These are phyloP conservation scores for Camelina laxa DNA, from an alignment of 345 rosid genomes.

Conservation along the genomic window DNA sequence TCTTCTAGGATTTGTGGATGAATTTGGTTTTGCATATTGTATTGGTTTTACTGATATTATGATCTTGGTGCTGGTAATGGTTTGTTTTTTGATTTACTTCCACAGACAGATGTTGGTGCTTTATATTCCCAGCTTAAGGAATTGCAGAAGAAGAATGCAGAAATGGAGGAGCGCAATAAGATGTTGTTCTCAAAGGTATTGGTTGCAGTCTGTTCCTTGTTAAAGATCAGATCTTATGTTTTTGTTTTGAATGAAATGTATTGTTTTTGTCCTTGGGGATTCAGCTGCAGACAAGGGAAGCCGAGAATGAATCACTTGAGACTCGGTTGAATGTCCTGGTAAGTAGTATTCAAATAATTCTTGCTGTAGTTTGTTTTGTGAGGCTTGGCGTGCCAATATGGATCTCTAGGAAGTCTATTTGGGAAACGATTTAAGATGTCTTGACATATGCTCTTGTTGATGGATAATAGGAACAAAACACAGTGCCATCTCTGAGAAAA, in stretches of 20 bases:
- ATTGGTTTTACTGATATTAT: slow-evolving; percentile 5
- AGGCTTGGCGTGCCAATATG: background rate
- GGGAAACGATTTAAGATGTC: background rate
- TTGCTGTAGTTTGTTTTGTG: slow-evolving; percentile 5
- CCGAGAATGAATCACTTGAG: slow-evolving; percentile 58
- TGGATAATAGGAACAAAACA: slow-evolving; percentile 69
- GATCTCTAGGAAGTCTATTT: background rate
- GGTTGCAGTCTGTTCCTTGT: background rate
- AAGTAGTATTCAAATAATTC: slow-evolving; percentile 10
- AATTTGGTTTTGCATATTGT: background rate
- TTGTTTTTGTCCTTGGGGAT: slow-evolving; percentile 26
- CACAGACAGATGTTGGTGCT: slow-evolving; percentile 86
- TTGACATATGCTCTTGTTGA: slow-evolving; percentile 25
- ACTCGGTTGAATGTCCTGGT: slow-evolving; percentile 75
- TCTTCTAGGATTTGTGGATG: too few species aligned
- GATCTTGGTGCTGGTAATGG: slow-evolving; percentile 27
- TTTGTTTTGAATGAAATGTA: slow-evolving; percentile 9
- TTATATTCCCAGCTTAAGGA: slow-evolving; percentile 85
- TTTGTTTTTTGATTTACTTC: background rate
- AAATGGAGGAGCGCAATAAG: slow-evolving; percentile 72
- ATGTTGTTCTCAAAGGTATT: slow-evolving; percentile 58
- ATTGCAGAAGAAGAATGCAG: slow-evolving; percentile 68
- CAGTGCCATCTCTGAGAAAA: slow-evolving; percentile 91
- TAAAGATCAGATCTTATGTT: background rate
- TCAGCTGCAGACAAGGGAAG: slow-evolving; percentile 74